phyloP scores from a whole-genome alignment of 768 basidiomycete species.

The Panaeolus cyanescens region DNA sequence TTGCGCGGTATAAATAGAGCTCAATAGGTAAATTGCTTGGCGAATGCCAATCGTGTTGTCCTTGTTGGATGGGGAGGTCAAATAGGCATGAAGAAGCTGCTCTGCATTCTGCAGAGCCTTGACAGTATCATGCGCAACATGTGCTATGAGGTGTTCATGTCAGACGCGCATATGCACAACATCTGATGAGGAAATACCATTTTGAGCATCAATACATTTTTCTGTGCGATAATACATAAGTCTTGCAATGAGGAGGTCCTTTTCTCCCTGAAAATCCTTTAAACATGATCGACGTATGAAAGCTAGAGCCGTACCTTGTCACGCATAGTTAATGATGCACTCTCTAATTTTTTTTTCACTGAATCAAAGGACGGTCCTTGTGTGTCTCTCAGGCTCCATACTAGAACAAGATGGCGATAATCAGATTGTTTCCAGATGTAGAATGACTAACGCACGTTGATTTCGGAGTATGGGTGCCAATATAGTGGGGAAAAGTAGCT shows the following conservation, averaged over 20 bases:
- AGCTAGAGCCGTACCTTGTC: conserved; percentile 49
- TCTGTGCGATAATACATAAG: conserved; percentile 80
- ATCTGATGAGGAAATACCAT: too few species aligned
- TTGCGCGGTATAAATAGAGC: too few species aligned
- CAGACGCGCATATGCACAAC: conserved; percentile 84
- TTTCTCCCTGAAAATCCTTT: conserved; percentile 57
- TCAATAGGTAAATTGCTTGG: conserved; percentile 71
- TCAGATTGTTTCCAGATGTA: neutral
- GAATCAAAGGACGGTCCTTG: conserved; percentile 49
- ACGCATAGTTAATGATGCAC: conserved; percentile 55
- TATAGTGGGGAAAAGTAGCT: conserved; percentile 62
- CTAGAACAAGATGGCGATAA: conserved; percentile 31
- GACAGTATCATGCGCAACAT: conserved; percentile 61
- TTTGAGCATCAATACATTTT: too few species aligned
- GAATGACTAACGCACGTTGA: conserved; percentile 53
- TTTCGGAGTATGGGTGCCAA: conserved; percentile 64
- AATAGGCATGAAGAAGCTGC: conserved; percentile 64
- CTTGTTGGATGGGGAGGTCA: conserved; percentile 52
- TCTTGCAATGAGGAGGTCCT: conserved; percentile 72
- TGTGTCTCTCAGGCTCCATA: conserved; percentile 70
- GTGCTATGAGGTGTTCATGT: too few species aligned
- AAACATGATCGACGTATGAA: neutral
- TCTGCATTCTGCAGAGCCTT: conserved; percentile 68
- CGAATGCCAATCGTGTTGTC: conserved; percentile 75
- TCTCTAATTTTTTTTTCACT: conserved; percentile 58